Evolutionary conservation across 2,329 filamentous ascomycete genomes (phyloP).

Genomic region (Pseudonectria foliicola): DNA sequence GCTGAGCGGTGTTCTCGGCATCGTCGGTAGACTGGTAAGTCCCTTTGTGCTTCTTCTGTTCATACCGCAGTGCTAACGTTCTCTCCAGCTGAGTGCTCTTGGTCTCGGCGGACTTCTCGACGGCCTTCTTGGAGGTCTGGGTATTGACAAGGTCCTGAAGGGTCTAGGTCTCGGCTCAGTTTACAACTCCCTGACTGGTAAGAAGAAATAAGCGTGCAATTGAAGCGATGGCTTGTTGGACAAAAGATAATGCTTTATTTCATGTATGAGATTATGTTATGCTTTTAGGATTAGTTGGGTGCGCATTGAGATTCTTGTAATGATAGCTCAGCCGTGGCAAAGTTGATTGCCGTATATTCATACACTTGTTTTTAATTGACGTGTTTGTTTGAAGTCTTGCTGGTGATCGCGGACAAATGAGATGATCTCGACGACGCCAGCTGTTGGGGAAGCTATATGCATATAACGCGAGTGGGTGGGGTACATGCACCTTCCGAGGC

Average conservation of each 20-base stretch:
- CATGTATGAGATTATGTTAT: neutral
- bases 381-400: too few relatives aligned
- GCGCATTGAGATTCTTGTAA: neutral
- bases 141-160: slow-evolving; percentile 67
- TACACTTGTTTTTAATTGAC: neutral
- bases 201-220: slow-evolving; percentile 20
- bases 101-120: slow-evolving; percentile 78
- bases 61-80: slow-evolving; percentile 13
- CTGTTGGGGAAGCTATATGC: too few relatives aligned
- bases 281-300: neutral
- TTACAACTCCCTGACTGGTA: slow-evolving; percentile 36
- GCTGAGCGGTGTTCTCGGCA: slow-evolving; percentile 72
- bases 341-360: slow-evolving; percentile 2
- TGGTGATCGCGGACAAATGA: too few relatives aligned
- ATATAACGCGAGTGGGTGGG: neutral
- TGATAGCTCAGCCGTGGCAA: neutral
- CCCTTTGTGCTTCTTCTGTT: neutral
- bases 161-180: slow-evolving; percentile 59
- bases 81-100: slow-evolving; percentile 57
- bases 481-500: neutral
- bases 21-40: slow-evolving; percentile 67
- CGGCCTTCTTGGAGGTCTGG: slow-evolving; percentile 67
- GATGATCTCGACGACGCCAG: too few relatives aligned
- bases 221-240: slow-evolving; percentile 2
- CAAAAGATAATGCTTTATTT: neutral